A percentile compares a stretch with the other conserved stretches of the same genome.
These are phyloP conservation scores for Phascolomyces articulosus DNA, from an alignment of 371 early-diverging fungal genomes.

Conservation along the genomic window DNA sequence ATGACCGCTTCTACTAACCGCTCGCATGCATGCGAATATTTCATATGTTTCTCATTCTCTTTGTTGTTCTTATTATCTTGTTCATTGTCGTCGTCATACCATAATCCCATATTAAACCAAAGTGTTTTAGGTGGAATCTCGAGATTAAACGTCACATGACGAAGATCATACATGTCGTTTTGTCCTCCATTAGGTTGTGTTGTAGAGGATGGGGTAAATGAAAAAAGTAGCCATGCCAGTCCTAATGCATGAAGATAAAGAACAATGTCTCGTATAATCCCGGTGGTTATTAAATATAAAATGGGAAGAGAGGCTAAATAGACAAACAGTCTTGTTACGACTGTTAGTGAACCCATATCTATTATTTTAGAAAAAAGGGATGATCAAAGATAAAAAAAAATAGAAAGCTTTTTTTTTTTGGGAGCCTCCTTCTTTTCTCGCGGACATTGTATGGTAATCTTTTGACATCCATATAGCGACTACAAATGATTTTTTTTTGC, in stretches of 20 bases:
- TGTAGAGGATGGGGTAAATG: background rate
- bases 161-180: slow-evolving; percentile 36
- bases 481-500: too few species aligned
- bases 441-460: too few species aligned
- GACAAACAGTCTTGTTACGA: too few species aligned
- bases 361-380: too few species aligned
- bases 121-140: slow-evolving; percentile 35
- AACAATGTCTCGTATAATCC: slow-evolving; percentile 7
- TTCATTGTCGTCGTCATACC: slow-evolving; percentile 18
- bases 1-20: slow-evolving; percentile 24
- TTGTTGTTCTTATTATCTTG: background rate
- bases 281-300: slow-evolving; percentile 1
- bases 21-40: slow-evolving; percentile 38
- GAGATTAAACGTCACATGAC: slow-evolving; percentile 36
- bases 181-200: background rate
- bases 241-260: slow-evolving; percentile 39
- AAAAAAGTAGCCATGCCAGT: slow-evolving; percentile 13
- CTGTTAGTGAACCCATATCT: too few species aligned
- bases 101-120: slow-evolving; percentile 57
- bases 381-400: too few species aligned
- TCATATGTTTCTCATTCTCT: background rate
- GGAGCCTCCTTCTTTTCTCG: too few species aligned
- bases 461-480: too few species aligned
- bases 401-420: too few species aligned
- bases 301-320: slow-evolving; percentile 12